A percentile compares a stretch with the other conserved stretches of the same genome.
phyloP scores from a whole-genome alignment of 768 basidiomycete genomes.

The Cytidiella melzeri region DNA sequence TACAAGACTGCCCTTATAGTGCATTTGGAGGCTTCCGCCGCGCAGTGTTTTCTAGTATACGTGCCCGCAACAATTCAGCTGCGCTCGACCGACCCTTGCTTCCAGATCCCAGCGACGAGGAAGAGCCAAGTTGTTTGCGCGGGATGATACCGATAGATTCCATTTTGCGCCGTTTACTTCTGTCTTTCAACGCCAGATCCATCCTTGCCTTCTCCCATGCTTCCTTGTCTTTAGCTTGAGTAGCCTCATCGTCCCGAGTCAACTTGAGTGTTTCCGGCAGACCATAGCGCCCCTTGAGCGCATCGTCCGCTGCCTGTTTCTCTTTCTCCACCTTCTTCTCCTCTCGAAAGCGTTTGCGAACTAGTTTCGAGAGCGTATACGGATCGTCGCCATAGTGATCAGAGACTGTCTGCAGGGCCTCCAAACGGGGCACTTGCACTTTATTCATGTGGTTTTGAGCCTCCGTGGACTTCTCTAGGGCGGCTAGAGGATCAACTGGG shows the following conservation, averaged over 20 bases:
- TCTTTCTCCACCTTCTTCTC: conserved; percentile 77
- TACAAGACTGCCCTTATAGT: not conserved
- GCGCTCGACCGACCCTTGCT: conserved; percentile 23
- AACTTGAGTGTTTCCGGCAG: conserved; percentile 65
- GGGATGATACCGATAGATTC: conserved; percentile 15
- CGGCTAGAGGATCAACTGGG: conserved; percentile 78
- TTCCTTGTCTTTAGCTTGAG: conserved; percentile 52
- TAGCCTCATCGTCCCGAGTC: conserved; percentile 57
- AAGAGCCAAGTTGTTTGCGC: not conserved
- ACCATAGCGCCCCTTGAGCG: conserved; percentile 68
- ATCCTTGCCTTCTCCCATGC: conserved; percentile 53
- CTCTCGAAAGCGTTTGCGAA: conserved; percentile 78
- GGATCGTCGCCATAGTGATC: conserved; percentile 83
- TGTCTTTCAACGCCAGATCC: conserved; percentile 38
- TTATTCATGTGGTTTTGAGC: conserved; percentile 67
- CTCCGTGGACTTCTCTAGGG: conserved; percentile 83
- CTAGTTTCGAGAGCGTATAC: conserved; percentile 67
- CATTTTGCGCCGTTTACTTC: conserved; percentile 41
- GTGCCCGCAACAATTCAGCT: conserved; percentile 42
- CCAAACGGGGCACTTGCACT: conserved; percentile 75
- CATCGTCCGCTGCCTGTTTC: conserved; percentile 64
- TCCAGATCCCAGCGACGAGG: conserved; percentile 27
- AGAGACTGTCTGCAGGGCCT: conserved; percentile 70
- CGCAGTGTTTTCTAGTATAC: conserved; percentile 53
- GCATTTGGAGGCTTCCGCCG: conserved; percentile 22